Evolutionary conservation across 768 basidiomycete genomes (phyloP).

Genomic region (Favolaschia claudopus): DNA sequence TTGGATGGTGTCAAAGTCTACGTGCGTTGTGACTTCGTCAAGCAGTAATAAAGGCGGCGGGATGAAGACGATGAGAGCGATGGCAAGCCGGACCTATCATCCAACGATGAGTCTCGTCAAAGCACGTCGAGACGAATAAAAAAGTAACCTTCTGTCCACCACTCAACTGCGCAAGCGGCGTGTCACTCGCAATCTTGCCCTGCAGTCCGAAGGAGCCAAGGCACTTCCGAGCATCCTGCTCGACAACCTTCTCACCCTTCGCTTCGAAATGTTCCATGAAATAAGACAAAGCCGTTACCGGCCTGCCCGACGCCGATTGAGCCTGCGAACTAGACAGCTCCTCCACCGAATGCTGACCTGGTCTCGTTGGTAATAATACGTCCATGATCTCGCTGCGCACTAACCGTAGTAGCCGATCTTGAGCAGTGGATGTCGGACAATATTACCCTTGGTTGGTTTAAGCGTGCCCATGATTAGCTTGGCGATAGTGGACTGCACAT

Average conservation of each 20-base stretch:
- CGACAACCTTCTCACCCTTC: slow-evolving; percentile 42
- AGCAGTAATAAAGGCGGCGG: slow-evolving; percentile 62
- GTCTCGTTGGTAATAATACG: no score
- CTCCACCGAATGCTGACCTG: slow-evolving; percentile 70
- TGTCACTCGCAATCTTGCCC: slow-evolving; percentile 51
- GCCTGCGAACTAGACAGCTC: slow-evolving; percentile 45
- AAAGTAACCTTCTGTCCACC: slow-evolving; percentile 61
- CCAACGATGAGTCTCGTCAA: neutral
- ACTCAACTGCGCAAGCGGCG: slow-evolving; percentile 53
- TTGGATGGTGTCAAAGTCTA: slow-evolving; percentile 67
- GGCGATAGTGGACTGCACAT: slow-evolving; percentile 65
- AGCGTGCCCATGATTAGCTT: slow-evolving; percentile 50
- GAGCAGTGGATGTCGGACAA: slow-evolving; percentile 59
- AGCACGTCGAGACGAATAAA: neutral
- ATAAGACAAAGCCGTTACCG: slow-evolving; percentile 35
- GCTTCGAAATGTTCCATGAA: slow-evolving; percentile 36
- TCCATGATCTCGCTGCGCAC: no score
- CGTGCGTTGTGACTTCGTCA: slow-evolving; percentile 75
- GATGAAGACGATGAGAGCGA: slow-evolving; percentile 61
- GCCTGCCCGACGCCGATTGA: slow-evolving; percentile 17
- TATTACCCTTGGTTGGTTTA: slow-evolving; percentile 52
- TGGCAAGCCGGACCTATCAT: slow-evolving; percentile 61
- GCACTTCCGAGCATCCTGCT: slow-evolving; percentile 48
- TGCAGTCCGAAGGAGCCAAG: slow-evolving; percentile 52
- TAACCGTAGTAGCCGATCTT: slow-evolving; percentile 68